Evolutionary conservation across 495 filamentous ascomycete species (phyloP).

Genomic region (Chaetomium cochliodes): DNA sequence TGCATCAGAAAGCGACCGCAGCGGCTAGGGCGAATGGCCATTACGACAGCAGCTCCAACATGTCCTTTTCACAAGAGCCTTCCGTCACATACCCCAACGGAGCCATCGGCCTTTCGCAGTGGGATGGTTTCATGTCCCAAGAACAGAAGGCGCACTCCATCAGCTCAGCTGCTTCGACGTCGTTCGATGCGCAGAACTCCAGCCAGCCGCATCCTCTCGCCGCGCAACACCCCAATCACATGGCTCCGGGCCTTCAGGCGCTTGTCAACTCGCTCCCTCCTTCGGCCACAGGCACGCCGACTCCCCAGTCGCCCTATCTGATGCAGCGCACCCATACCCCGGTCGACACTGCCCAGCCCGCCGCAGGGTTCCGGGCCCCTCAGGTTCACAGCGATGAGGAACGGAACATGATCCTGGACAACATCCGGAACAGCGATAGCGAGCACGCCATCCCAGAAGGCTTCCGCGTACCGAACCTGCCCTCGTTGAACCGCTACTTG

Average conservation of each 20-base stretch:
- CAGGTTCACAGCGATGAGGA: constrained; percentile 75
- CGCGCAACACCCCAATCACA: constrained; percentile 61
- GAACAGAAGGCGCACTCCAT: constrained; percentile 70
- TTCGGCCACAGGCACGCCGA: constrained; percentile 73
- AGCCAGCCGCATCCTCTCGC: constrained; percentile 65
- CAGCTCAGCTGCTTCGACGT: constrained; percentile 58
- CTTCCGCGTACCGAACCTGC: constrained; percentile 79
- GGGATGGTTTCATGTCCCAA: constrained; percentile 76
- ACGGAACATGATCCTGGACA: constrained; percentile 76
- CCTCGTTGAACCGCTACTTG: constrained; percentile 81
- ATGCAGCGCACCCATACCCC: constrained; percentile 65
- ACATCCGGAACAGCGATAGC: constrained; percentile 73
- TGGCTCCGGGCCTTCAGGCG: constrained; percentile 63
- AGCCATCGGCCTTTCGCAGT: constrained; percentile 78
- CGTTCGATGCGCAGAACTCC: constrained; percentile 65
- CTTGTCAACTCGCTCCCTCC: constrained; percentile 66
- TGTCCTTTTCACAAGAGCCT: constrained; percentile 71
- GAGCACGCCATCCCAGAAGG: constrained; percentile 81
- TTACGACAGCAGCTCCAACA: constrained; percentile 69
- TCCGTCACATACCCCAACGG: constrained; percentile 68
- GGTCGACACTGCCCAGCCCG: constrained; percentile 50
- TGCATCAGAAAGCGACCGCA: constrained; percentile 93
- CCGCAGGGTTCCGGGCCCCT: constrained; percentile 64
- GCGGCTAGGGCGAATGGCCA: constrained; percentile 62
- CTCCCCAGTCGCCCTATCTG: constrained; percentile 66